Evolutionary conservation across 2,329 filamentous ascomycete genomes (phyloP).

Genomic region (Ploettnerulaceae sp.): DNA sequence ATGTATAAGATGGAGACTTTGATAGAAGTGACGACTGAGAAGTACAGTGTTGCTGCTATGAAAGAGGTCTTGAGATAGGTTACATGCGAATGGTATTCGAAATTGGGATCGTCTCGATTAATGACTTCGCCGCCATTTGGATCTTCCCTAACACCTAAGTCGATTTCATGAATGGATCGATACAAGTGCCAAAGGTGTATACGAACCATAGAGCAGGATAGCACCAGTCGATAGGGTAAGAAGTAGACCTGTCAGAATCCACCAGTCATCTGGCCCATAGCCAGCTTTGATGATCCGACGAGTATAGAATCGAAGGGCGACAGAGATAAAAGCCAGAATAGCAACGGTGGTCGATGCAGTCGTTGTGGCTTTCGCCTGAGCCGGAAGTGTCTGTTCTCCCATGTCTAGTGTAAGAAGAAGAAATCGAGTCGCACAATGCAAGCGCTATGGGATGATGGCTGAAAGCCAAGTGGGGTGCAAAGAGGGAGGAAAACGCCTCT

Average conservation of each 20-base stretch:
- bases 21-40: slow-evolving; percentile 6
- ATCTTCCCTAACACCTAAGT: slow-evolving; percentile 1
- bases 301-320: slow-evolving; percentile 5
- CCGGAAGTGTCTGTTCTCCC: not conserved
- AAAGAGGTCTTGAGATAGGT: slow-evolving; percentile 8
- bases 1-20: slow-evolving; percentile 6
- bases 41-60: slow-evolving; percentile 5
- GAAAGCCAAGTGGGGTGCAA: not conserved
- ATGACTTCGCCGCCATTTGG: slow-evolving; percentile 1
- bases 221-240: not conserved
- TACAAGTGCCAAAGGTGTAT: not conserved
- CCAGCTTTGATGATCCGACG: not conserved
- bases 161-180: not conserved
- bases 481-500: not conserved
- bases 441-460: slow-evolving; percentile 3
- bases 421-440: not conserved
- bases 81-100: not conserved
- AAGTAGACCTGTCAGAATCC: not conserved
- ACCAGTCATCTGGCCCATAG: slow-evolving; percentile 3
- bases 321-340: not conserved
- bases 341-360: not conserved
- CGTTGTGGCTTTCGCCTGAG: slow-evolving; percentile 2
- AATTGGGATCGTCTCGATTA: slow-evolving; percentile 6
- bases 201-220: slow-evolving; percentile 3
- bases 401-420: not conserved